Evolutionary conservation across 2,329 filamentous ascomycete genomes (phyloP).

Genomic region (Epichloe bromicola): DNA sequence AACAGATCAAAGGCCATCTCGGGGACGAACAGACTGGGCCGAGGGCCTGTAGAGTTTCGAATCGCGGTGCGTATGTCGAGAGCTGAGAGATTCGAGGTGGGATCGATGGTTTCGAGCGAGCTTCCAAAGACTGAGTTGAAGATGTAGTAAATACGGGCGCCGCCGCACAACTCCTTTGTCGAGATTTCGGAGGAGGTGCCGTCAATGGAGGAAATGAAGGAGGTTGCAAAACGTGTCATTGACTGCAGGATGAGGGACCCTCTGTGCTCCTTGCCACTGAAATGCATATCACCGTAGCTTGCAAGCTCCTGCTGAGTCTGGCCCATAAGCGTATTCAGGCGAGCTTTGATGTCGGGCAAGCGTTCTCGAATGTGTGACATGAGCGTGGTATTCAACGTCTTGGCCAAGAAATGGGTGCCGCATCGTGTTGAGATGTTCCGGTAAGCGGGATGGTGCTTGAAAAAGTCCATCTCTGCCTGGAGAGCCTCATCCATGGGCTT

Average conservation of each 20-base stretch:
- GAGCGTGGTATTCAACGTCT: conserved; percentile 85
- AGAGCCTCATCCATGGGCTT: conserved; percentile 91
- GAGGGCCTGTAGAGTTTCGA: conserved; percentile 90
- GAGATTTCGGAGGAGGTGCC: conserved; percentile 98
- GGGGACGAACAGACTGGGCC: conserved; percentile 91
- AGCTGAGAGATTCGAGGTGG: conserved; percentile 86
- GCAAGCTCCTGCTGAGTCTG: conserved; percentile 97
- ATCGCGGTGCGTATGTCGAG: conserved; percentile 95
- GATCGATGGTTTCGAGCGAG: conserved; percentile 89
- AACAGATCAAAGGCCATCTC: conserved; percentile 95
- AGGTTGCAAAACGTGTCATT: conserved; percentile 96
- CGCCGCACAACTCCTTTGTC: conserved; percentile 92
- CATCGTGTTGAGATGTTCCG: conserved; percentile 89
- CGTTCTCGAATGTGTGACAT: conserved; percentile 95
- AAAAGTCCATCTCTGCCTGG: conserved; percentile 84
- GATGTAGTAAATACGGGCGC: conserved; percentile 94
- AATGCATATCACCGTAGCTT: conserved; percentile 95
- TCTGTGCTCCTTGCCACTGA: conserved; percentile 91
- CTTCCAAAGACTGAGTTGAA: conserved; percentile 99
- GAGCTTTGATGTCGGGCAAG: conserved; percentile 93
- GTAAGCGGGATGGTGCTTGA: conserved; percentile 93
- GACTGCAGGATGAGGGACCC: conserved; percentile 90
- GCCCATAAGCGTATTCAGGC: conserved; percentile 97
- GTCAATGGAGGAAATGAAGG: conserved; percentile 96
- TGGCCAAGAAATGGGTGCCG: conserved; percentile 87